phyloP scores from a whole-genome alignment of 768 basidiomycete species.

The Galerina marginata region DNA sequence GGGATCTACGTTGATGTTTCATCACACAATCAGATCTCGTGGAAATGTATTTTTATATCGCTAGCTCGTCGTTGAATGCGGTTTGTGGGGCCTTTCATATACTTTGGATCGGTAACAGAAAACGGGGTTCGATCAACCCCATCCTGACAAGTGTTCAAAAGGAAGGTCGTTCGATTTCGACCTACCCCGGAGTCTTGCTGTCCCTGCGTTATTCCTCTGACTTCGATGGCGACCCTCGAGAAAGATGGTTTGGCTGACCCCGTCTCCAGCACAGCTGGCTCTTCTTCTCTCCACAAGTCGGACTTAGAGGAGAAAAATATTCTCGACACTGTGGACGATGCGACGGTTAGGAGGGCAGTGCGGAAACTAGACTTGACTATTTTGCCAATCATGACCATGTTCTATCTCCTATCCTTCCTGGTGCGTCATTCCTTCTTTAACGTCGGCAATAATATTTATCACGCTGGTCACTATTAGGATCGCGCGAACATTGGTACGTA shows the following conservation, averaged over 20 bases:
- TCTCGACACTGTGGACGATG: conserved; percentile 6
- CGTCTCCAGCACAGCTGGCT: not conserved
- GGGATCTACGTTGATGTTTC: too few species aligned
- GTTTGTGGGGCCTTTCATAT: not conserved
- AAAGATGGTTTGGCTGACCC: too few species aligned
- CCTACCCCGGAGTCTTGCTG: conserved; percentile 4
- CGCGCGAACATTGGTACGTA: conserved; percentile 38
- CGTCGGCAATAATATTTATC: not conserved
- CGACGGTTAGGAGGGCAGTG: conserved; percentile 23
- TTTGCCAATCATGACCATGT: conserved; percentile 42
- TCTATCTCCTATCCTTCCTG: conserved; percentile 42
- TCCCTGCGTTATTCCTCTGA: not conserved
- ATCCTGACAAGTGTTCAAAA: not conserved
- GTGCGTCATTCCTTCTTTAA: conserved; percentile 23
- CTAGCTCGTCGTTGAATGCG: not conserved
- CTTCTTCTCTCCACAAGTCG: conserved; percentile 10
- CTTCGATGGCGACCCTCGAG: not conserved
- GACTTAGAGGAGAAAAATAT: conserved; percentile 7
- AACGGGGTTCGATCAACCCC: not conserved
- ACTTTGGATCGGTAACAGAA: not conserved
- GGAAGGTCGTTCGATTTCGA: not conserved
- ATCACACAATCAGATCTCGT: too few species aligned
- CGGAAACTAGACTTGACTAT: conserved; percentile 36
- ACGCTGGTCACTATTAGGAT: conserved; percentile 27
- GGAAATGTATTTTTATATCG: not conserved